phyloP scores from a whole-genome alignment of 1,284 basidiomycete genomes.

The Trametes pubescens region DNA sequence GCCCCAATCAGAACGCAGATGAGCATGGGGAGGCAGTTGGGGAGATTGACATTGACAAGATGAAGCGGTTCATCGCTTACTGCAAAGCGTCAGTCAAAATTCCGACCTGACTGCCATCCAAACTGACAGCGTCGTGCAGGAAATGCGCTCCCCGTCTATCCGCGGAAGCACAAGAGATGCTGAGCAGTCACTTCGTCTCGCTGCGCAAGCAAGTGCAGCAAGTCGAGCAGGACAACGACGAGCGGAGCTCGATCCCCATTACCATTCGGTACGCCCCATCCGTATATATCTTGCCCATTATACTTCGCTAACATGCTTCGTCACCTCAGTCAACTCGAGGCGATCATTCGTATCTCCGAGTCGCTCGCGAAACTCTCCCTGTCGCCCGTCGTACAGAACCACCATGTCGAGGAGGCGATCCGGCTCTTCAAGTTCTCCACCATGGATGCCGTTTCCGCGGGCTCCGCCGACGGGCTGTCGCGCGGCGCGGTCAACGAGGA shows the following conservation, averaged over 20 bases:
- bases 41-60: conserved; percentile 98
- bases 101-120: neutral
- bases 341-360: conserved; percentile 98
- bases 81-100: conserved; percentile 81
- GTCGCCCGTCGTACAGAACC: conserved; percentile 84
- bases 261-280: conserved; percentile 82
- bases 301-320: neutral
- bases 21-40: conserved; percentile 76
- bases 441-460: conserved; percentile 98
- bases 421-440: conserved; percentile 98
- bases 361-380: conserved; percentile 95
- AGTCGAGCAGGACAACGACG: conserved; percentile 97
- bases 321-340: conserved; percentile 88
- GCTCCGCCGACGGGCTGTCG: conserved; percentile 91
- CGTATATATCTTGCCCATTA: neutral
- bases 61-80: conserved; percentile 98
- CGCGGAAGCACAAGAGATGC: conserved; percentile 93
- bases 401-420: conserved; percentile 99
- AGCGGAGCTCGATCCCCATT: conserved; percentile 97
- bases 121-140: conserved; percentile 48
- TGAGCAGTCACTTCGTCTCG: conserved; percentile 96
- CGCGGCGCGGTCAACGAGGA: conserved; percentile 95
- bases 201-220: conserved; percentile 96
- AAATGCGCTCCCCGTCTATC: conserved; percentile 97
- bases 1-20: conserved; percentile 69